phyloP scores from a whole-genome alignment of 1,284 basidiomycete species.

The Cutaneotrichosporon sp. region DNA sequence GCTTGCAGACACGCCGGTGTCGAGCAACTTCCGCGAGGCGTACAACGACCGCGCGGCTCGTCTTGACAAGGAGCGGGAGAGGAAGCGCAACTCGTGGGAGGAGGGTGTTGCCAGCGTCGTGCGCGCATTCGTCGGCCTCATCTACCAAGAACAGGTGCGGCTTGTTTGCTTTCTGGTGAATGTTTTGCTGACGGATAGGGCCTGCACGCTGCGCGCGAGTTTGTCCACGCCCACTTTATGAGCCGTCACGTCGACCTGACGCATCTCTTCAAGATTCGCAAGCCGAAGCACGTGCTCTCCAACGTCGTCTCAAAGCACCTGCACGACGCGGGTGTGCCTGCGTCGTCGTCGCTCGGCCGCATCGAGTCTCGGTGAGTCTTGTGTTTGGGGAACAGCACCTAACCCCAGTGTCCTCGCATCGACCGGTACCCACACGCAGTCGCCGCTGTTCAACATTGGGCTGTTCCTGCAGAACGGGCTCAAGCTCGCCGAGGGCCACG shows the following conservation, averaged over 20 bases:
- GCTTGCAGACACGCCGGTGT: conserved; percentile 30
- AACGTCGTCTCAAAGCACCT: conserved; percentile 72
- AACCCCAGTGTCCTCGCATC: conserved; percentile 75
- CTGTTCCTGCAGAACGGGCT: conserved; percentile 79
- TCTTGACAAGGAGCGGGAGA: conserved; percentile 19
- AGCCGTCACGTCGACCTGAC: conserved; percentile 76
- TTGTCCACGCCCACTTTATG: conserved; percentile 82
- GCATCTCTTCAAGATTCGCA: conserved; percentile 80
- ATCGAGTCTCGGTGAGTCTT: conserved; percentile 60
- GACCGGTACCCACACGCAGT: conserved; percentile 82
- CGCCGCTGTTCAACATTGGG: conserved; percentile 89
- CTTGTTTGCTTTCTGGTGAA: background rate
- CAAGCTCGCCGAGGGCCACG: conserved; percentile 92
- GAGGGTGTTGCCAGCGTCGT: conserved; percentile 54
- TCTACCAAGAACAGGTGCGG: conserved; percentile 58
- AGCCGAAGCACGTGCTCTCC: conserved; percentile 76
- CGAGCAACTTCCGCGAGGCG: conserved; percentile 29
- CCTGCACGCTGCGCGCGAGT: conserved; percentile 75
- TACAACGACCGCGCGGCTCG: conserved; percentile 18
- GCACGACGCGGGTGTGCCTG: conserved; percentile 56
- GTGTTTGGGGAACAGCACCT: conserved; percentile 3
- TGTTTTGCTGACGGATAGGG: conserved; percentile 56
- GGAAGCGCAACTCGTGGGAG: conserved; percentile 38
- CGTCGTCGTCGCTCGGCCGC: conserved; percentile 57
- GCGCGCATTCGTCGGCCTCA: conserved; percentile 57